Base-by-base conservation (phyloP, 2,329 filamentous ascomycete genomes). In the Penicillium freii region DNA sequence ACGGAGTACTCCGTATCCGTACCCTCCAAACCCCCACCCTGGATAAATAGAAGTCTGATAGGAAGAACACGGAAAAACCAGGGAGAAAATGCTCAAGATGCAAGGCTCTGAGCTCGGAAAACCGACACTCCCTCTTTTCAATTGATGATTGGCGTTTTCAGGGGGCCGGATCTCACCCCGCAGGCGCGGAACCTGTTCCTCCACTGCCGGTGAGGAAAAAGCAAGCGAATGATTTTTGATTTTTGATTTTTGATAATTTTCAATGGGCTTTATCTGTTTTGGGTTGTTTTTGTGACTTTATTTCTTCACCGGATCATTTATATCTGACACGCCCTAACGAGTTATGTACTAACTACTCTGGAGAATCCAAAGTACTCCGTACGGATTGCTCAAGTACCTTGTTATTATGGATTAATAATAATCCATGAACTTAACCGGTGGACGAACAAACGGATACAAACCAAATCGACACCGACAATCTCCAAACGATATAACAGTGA, bases 21-120 rank as follows among this genome's bases (percentile, higher is more conserved):
- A 42, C 25, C 13, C 4, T n/a, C n/a, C 9, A 39, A 15, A 13
- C 5, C 25, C 31, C 48, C 19, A 15, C 27, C 44, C 33, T 27
- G 31, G 29, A 25, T 57, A 57, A 42, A 43, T 31, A 36, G 25
- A 38, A 39, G 36, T 53, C 51, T 56, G 63, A 62, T 61, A 64
- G 59, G 61, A 59, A 60, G 34, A 44, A 60, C 43, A 62, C 60
- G 59, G 62, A 55, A 63, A 52, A 27, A n/a, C 7, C 60, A 64
- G 59, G 61, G 58, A 59, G 38, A 48, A 61, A 43, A 47, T 59
- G 39, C 51, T 58, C 34, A 46, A 52, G 62, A 66, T 70, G 66
- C 67, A 72, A 63, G 65, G 61, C 65, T 67, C 66, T 62, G 61
- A 65, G 50, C 68, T 68, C 59, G 69, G 70, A 68, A 70, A 61